Base-by-base conservation (phyloP, 768 basidiomycete genomes). In the Mycena indigotica region DNA sequence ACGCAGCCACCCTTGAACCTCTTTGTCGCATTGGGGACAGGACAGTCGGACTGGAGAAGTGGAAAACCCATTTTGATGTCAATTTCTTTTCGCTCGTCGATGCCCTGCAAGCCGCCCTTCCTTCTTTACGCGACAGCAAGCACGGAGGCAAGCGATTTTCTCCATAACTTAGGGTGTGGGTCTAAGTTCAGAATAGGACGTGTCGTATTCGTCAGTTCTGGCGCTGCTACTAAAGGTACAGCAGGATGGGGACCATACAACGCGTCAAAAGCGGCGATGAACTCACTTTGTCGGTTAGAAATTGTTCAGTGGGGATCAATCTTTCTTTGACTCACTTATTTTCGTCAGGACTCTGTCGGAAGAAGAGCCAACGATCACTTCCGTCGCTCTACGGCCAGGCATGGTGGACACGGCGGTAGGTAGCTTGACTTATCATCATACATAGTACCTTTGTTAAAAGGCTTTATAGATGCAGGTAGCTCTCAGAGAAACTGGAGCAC, bases 231-330 rank as follows among this genome's bases (percentile, higher is more conserved):
- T 16, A 86, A 86, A 50, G 83, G 80, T 16, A 80, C 71, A 1
- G 70, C 84, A 5, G 88, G 84, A 3, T 96, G 91, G 92, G 92
- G 84, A 1, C 82, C 89, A 1, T 93, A 93, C 70, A 90, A 83
- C 59, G 88, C 94, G 12, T 78, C 82, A 56, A 95, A 98, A 71
- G 93, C 95, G 1, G 93, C 93, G 1, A 79, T 94, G 85, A 97
- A 95, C 70, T 89, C 88, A 21, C 75, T 97, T 40, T 86, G 85
- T 74, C 83, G 89, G 91, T 88, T 66, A 28, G 68, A 61, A 26
- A 24, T 35, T 21, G 21, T 38, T 26, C 32, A 16, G 23, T 17
- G 3, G 52, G 41, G 41, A 23, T 21, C 23, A n/a, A 29, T 50
- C 32, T 25, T 19, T 40, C 50, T 50, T 15, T 29, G 45, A 40